Conservation (phyloP, 2,329 filamentous ascomycete genomes). For the Ascochyta lentis region DNA sequence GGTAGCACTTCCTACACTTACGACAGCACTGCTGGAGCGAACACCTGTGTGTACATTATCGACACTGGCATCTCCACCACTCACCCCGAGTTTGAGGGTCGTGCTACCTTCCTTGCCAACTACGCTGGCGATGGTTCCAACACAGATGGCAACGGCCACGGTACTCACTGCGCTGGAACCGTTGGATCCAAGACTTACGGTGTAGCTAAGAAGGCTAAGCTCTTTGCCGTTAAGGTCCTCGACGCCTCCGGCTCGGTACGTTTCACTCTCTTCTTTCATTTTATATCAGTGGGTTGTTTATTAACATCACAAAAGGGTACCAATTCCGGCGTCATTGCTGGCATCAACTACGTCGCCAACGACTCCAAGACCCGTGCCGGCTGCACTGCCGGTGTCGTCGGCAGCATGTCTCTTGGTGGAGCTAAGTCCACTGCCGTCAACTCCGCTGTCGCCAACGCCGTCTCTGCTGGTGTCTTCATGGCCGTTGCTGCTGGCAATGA, state of each 20-base stretch:
- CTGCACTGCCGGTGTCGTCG: constrained; percentile 47
- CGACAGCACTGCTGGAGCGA: constrained; percentile 47
- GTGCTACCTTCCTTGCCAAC: constrained; percentile 49
- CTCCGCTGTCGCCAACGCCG: constrained; percentile 46
- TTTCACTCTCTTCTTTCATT: constrained; percentile 3
- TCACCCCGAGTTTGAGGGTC: constrained; percentile 56
- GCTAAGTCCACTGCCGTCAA: constrained; percentile 47
- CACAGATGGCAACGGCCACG: constrained; percentile 50
- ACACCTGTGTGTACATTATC: constrained; percentile 65
- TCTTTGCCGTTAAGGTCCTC: constrained; percentile 52
- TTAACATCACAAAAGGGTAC: constrained; percentile 40
- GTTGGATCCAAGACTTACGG: constrained; percentile 48
- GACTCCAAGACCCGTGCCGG: constrained; percentile 42
- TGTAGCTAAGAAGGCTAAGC: constrained; percentile 48
- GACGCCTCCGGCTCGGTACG: constrained; percentile 44
- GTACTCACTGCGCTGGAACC: constrained; percentile 49
- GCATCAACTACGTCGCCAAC: constrained; percentile 47
- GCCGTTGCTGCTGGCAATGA: constrained; percentile 52
- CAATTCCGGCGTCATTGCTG: constrained; percentile 50
- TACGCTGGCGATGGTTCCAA: constrained; percentile 45
- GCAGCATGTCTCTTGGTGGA: constrained; percentile 52
- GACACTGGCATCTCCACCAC: constrained; percentile 68
- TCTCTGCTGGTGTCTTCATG: constrained; percentile 49
- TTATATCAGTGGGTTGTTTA: constrained; percentile 8
- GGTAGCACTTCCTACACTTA: constrained; percentile 48